These are phyloP conservation scores for Pelargonium cotyledonis DNA, from an alignment of 441 rosid genomes.

Conservation along the genomic window DNA sequence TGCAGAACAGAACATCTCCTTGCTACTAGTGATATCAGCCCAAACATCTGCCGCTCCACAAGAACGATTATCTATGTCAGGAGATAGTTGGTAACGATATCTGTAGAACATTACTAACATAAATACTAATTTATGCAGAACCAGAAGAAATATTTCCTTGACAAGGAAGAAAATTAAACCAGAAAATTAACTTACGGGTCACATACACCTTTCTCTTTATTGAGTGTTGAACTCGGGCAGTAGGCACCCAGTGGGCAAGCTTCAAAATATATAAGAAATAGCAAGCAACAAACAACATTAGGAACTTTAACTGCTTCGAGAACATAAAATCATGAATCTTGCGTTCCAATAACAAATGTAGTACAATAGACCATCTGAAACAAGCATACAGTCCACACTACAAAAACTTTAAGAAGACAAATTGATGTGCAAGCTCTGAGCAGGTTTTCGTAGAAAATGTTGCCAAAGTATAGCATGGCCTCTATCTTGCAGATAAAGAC, in stretches of 20 bases:
- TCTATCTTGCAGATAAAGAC: no score
- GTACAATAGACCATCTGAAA: not conserved
- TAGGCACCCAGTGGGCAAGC: conserved; percentile 63
- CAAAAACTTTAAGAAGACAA: no score
- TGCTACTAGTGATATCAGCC: conserved; percentile 58
- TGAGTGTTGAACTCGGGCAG: conserved; percentile 56
- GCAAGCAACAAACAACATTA: conserved; percentile 2
- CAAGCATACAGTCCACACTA: not conserved
- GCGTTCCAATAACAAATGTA: not conserved
- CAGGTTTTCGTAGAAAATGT: no score
- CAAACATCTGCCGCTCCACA: conserved; percentile 94
- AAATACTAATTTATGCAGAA: not conserved
- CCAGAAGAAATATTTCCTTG: not conserved
- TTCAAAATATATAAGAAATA: conserved; percentile 12
- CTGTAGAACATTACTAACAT: conserved; percentile 32
- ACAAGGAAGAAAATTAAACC: not conserved
- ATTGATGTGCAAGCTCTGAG: no score
- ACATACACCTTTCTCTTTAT: conserved; percentile 46
- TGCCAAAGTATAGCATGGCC: no score
- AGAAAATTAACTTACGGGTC: conserved; percentile 51
- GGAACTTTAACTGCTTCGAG: not conserved
- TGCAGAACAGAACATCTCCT: conserved; percentile 70
- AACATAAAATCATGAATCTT: not conserved
- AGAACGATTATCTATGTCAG: conserved; percentile 61
- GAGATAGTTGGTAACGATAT: conserved; percentile 70